Evolutionary conservation across 495 filamentous ascomycete genomes (phyloP), one percentile per base, ranked within the genome.

Genomic region (Neurospora hispaniola): DNA sequence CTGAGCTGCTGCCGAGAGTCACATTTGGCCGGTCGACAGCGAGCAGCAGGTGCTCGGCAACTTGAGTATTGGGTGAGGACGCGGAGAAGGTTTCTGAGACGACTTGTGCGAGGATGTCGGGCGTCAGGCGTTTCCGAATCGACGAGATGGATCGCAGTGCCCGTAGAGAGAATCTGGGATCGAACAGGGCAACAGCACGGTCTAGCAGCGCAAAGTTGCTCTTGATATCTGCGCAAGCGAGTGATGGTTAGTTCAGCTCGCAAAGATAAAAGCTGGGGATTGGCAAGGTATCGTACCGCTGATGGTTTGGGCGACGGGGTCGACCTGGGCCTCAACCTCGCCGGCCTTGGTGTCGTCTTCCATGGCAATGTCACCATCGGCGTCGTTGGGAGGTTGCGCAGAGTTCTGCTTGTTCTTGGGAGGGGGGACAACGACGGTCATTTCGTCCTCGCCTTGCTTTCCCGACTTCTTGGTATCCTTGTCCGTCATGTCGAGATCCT

Each of bases 91-190:
- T 93, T 74, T 97, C 91, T 69, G 89, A 88, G 76, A 97, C 91
- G 74, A 92, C 90, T 82, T 93, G 89, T 27, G 90, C 85, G 73
- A 97, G 87, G 76, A 96, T 89, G 76, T 93, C 93, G 39, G 92
- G 86, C 11, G 90, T 92, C 77, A 98, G 88, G 73, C 92, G 87
- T 85, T 98, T 98, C 80, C 96, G 93, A 81, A 98, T 90, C 72
- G 93, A 94, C 46, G 96, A 97, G 83, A 97, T 96, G 72, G 94
- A 97, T 70, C 96, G 92, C 71, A 99, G 88, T 72, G 96, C 96
- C 75, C 96, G 88, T 72, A 99, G 90, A 69, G 94, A 92, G 83
- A 97, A 99, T 83, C 96, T 91, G 70, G 94, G 89, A 84, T 99
- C 96, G 80, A 98, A 99, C 77, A 97, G 88, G 74, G 91, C 84